Base-by-base conservation (phyloP, 257 asterid species). In the Coffea canephora region DNA sequence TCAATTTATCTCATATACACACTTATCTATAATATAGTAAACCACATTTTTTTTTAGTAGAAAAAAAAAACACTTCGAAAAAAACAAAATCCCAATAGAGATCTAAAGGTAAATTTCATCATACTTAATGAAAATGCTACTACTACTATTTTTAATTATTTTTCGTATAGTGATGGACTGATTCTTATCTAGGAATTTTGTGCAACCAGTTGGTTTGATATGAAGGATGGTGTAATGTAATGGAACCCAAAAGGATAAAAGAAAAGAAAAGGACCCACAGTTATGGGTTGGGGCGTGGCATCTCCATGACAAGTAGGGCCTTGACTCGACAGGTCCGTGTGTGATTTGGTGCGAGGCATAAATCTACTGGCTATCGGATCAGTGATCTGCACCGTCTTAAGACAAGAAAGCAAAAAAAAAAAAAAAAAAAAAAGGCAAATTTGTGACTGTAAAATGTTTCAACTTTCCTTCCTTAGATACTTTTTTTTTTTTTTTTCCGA, bases 241-340 rank as follows among this genome's bases (percentile, higher is more conserved):
- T 39, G 84, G 79, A 50, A 64, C 80, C 74, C 50, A 66, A 79
- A 74, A 69, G 46, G 23, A 14, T n/a, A 21, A 55, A 19, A 12
- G 25, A 19, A 34, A 59, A 59, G 5, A 45, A 43, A 27, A 23
- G 82, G 74, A 36, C 70, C 77, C 75, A 48, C 46, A 52, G 49
- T 39, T 31, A 74, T 45, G 81, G 72, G 74, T 76, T 54, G 69
- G 80, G 75, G 45, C 70, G 73, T 72, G 71, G 87, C 83, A 79
- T 75, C 86, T 81, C 81, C 50, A 41, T 46, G 81, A 78, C 82
- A 84, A 55, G 84, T 84, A 80, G 82, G 87, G 16, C 80, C 86
- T 70, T 4, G 34, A 16, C 54, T 77, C 79, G 50, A 62, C 59
- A 78, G 79, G 83, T 83, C 81, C 77, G 41, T 11, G 52, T 71